A percentile compares a stretch with the other conserved stretches of the same genome.
phyloP scores from a whole-genome alignment of 2,329 filamentous ascomycete genomes.

The Metarhizium robertsii region DNA sequence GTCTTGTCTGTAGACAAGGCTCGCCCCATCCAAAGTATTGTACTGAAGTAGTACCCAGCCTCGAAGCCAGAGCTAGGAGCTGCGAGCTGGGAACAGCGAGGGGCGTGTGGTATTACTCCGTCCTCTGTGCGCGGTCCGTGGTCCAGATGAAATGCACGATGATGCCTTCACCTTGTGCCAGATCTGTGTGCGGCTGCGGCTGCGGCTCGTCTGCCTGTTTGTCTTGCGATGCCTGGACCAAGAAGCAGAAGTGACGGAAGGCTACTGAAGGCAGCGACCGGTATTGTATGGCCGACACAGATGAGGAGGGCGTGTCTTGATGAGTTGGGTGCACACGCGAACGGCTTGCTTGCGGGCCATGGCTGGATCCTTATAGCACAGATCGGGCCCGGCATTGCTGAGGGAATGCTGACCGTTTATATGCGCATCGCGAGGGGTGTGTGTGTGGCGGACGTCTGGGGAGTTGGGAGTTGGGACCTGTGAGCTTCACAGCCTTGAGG shows the following conservation, averaged over 20 bases:
- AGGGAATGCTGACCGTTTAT: conserved; percentile 38
- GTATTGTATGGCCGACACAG: background rate
- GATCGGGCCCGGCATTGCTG: background rate
- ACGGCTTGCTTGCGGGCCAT: background rate
- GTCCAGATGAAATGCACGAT: conserved; percentile 1
- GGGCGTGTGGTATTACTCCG: conserved; percentile 1
- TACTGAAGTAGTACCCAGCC: background rate
- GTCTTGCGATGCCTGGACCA: background rate
- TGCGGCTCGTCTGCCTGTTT: background rate
- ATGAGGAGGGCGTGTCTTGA: background rate
- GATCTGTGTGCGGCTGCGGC: conserved; percentile 1
- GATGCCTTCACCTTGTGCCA: conserved; percentile 4
- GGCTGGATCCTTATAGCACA: background rate
- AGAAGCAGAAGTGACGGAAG: background rate
- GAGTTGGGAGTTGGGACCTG: background rate
- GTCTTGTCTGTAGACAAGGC: background rate
- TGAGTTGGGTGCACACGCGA: background rate
- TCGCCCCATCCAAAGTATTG: background rate
- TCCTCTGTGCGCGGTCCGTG: background rate
- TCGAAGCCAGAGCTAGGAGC: background rate
- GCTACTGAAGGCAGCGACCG: background rate
- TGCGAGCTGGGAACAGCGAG: background rate
- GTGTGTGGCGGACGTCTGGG: background rate
- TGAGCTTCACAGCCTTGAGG: too few relatives aligned
- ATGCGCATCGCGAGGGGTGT: conserved; percentile 23